Evolutionary conservation across 108 stramenopile genomes (phyloP).

Genomic region (Skeletonema tropicum): DNA sequence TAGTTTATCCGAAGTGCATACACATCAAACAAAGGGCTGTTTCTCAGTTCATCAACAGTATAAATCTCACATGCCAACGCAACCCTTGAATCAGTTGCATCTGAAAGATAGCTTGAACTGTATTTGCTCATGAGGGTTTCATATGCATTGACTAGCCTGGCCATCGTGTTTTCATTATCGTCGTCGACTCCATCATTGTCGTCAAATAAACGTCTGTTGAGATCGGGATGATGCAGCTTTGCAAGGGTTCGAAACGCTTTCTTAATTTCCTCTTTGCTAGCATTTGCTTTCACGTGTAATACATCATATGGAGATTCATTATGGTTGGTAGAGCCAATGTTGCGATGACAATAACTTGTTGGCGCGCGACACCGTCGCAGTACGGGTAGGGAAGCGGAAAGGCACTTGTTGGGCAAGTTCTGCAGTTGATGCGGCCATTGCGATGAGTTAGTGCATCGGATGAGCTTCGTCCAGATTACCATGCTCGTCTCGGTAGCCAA

Average conservation of each 20-base stretch:
- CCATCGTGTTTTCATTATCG: slow-evolving; percentile 18
- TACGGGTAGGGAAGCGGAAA: neutral
- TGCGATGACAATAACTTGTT: neutral
- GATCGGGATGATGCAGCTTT: slow-evolving; percentile 25
- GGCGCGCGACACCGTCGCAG: neutral
- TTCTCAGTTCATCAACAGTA: slow-evolving; percentile 30
- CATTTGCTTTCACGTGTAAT: slow-evolving; percentile 4
- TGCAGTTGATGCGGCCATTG: neutral
- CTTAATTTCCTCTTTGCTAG: slow-evolving; percentile 4
- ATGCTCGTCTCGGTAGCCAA: neutral
- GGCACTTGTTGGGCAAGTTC: neutral
- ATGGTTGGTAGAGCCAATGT: neutral
- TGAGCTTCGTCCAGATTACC: neutral
- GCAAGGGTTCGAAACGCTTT: slow-evolving; percentile 9
- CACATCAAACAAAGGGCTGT: slow-evolving; percentile 31
- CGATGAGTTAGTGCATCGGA: neutral
- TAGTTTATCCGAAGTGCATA: slow-evolving; percentile 13
- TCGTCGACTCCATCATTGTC: neutral
- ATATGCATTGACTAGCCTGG: slow-evolving; percentile 37
- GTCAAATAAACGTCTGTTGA: slow-evolving; percentile 4
- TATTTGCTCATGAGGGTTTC: slow-evolving; percentile 30
- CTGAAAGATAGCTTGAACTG: slow-evolving; percentile 1
- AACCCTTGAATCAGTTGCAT: slow-evolving; percentile 29
- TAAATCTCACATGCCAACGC: slow-evolving; percentile 44
- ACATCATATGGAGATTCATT: slow-evolving; percentile 2